Percentiles rank a stretch among this genome's conserved stretches.
Conservation (phyloP, 176 grass and related monocot genomes). For the Triticum timopheevii region DNA sequence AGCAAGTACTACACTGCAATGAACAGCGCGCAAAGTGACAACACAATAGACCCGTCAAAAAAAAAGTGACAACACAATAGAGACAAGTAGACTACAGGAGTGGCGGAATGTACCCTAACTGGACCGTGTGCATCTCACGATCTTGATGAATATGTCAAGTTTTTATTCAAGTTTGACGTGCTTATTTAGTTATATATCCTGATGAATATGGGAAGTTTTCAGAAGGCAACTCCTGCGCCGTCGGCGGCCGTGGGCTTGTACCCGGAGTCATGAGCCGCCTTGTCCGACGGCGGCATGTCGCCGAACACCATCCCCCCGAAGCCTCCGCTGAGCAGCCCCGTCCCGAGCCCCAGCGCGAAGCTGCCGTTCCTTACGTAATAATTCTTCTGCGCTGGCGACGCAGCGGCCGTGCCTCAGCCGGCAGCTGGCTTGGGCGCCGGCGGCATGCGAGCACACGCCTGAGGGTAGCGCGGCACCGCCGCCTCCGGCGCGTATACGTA, state of each 20-base stretch:
- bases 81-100: neutral
- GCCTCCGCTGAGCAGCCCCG: conserved; percentile 20
- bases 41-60: neutral
- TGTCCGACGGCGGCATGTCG: conserved; percentile 35
- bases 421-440: neutral
- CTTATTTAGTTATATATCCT: neutral
- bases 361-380: neutral
- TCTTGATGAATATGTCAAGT: neutral
- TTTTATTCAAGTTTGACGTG: neutral
- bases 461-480: neutral
- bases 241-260: neutral
- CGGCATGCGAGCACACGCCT: neutral
- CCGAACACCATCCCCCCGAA: conserved; percentile 33
- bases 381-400: neutral
- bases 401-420: neutral
- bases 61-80: no score
- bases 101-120: no score
- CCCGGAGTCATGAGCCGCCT: conserved; percentile 17
- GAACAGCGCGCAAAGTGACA: neutral
- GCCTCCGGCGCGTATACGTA: neutral
- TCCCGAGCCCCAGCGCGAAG: conserved; percentile 26
- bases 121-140: no score
- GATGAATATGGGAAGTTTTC: neutral
- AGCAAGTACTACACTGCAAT: neutral
- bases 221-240: neutral